These are phyloP conservation scores for Austropuccinia psidii DNA, from an alignment of 1,284 basidiomycete genomes.

Conservation along the genomic window DNA sequence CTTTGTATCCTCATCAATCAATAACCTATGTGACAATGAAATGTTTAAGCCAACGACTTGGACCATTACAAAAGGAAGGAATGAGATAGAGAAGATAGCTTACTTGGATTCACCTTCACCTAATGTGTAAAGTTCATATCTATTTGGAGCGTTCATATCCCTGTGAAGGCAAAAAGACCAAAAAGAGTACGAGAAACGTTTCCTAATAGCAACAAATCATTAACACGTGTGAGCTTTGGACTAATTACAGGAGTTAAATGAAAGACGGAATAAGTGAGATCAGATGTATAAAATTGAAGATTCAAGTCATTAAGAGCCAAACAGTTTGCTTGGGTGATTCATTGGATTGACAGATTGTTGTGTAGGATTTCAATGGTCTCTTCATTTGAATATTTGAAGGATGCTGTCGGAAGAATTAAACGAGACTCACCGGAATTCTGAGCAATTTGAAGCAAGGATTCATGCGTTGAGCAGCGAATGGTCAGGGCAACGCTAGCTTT, in stretches of 20 bases:
- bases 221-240: background rate
- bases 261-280: background rate
- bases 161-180: background rate
- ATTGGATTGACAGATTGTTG: slow-evolving; percentile 23
- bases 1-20: slow-evolving; percentile 89
- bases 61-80: no score
- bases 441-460: no score
- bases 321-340: background rate
- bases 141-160: slow-evolving; percentile 81
- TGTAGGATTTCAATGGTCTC: no score
- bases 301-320: background rate
- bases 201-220: background rate
- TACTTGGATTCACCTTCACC: slow-evolving; percentile 87
- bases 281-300: background rate
- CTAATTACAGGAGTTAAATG: background rate
- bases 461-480: no score
- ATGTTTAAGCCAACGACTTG: slow-evolving; percentile 35
- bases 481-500: no score
- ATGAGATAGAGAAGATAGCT: slow-evolving; percentile 47
- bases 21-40: slow-evolving; percentile 58
- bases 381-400: no score
- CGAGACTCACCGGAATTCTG: no score
- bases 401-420: no score
- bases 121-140: slow-evolving; percentile 82
- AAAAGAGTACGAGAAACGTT: background rate